Percentiles rank a stretch among this genome's conserved stretches.
Evolutionary conservation across 495 filamentous ascomycete genomes (phyloP).

Genomic region (Trichoderma asperelloides): DNA sequence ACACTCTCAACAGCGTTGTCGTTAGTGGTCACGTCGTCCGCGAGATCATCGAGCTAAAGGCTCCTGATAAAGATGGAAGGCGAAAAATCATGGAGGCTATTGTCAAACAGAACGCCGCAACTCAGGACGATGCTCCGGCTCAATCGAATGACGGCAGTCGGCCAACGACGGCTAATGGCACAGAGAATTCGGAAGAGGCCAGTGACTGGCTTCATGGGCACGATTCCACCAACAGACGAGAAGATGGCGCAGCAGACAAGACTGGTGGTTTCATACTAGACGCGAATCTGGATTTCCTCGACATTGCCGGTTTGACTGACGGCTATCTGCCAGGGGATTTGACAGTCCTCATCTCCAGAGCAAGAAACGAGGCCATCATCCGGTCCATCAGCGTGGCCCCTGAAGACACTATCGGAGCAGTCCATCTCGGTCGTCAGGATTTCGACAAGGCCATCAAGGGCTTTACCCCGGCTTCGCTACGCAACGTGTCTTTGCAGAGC

Average conservation of each 20-base stretch:
- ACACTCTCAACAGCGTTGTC: slow-evolving; percentile 71
- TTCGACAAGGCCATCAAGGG: slow-evolving; percentile 78
- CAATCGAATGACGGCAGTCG: slow-evolving; percentile 37
- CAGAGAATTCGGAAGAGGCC: slow-evolving; percentile 35
- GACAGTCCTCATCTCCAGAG: slow-evolving; percentile 73
- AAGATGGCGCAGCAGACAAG: slow-evolving; percentile 46
- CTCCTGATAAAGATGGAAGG: slow-evolving; percentile 87
- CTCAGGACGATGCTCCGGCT: slow-evolving; percentile 29
- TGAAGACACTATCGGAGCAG: slow-evolving; percentile 18
- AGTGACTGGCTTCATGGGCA: slow-evolving; percentile 19
- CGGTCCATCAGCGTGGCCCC: slow-evolving; percentile 45
- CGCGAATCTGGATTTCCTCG: slow-evolving; percentile 77
- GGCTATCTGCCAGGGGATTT: slow-evolving; percentile 97
- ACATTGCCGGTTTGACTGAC: slow-evolving; percentile 85
- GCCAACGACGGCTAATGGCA: slow-evolving; percentile 43
- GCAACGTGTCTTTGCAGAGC: slow-evolving; percentile 85
- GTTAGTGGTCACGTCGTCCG: slow-evolving; percentile 72
- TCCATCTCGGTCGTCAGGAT: slow-evolving; percentile 60
- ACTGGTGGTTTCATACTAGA: slow-evolving; percentile 58
- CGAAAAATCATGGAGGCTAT: slow-evolving; percentile 71
- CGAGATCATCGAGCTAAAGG: slow-evolving; percentile 75
- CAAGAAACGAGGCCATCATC: slow-evolving; percentile 84
- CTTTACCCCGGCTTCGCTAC: slow-evolving; percentile 88
- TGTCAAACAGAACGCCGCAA: slow-evolving; percentile 36
- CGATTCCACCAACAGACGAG: slow-evolving; percentile 42